These are phyloP conservation scores for Ilyonectria destructans DNA, from an alignment of 2,329 filamentous ascomycete genomes.

Conservation along the genomic window DNA sequence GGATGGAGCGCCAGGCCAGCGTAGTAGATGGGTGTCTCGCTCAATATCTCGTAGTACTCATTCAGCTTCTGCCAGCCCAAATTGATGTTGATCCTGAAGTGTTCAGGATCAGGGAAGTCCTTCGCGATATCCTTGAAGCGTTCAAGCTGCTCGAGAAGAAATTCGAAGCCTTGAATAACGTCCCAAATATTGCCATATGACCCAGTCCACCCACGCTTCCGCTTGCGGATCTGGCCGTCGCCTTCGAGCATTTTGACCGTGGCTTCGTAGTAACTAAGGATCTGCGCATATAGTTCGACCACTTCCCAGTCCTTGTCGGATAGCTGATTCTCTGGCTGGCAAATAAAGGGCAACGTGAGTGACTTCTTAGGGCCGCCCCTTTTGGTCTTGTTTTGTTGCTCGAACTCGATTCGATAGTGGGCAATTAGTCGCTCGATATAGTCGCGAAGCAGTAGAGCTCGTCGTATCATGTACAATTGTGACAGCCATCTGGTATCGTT, in stretches of 20 bases:
- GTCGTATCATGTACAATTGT: slow-evolving; percentile 35
- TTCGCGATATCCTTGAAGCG: slow-evolving; percentile 13
- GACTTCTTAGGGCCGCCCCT: slow-evolving; percentile 29
- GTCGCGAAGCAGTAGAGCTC: too few species aligned
- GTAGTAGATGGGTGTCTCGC: slow-evolving; percentile 30
- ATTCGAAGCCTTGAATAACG: slow-evolving; percentile 30
- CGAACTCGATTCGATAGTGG: background rate
- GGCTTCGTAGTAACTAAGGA: too few species aligned
- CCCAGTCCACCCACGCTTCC: slow-evolving; percentile 26
- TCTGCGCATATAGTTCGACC: slow-evolving; percentile 15
- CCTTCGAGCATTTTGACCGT: too few species aligned
- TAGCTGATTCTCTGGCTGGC: background rate
- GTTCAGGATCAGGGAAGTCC: slow-evolving; percentile 13
- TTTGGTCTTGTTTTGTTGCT: background rate
- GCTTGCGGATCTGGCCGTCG: background rate
- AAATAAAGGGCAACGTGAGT: slow-evolving; percentile 6
- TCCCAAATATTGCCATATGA: slow-evolving; percentile 7
- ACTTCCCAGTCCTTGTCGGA: slow-evolving; percentile 29
- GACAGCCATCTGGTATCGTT: slow-evolving; percentile 38
- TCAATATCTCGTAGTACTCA: slow-evolving; percentile 25
- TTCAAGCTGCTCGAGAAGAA: slow-evolving; percentile 20
- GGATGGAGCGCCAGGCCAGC: slow-evolving; percentile 23
- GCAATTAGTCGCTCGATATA: too few species aligned
- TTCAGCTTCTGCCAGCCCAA: slow-evolving; percentile 22
- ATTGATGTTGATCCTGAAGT: too few species aligned